Conservation (phyloP, 768 basidiomycete species). For the Lactarius akahatsu region DNA sequence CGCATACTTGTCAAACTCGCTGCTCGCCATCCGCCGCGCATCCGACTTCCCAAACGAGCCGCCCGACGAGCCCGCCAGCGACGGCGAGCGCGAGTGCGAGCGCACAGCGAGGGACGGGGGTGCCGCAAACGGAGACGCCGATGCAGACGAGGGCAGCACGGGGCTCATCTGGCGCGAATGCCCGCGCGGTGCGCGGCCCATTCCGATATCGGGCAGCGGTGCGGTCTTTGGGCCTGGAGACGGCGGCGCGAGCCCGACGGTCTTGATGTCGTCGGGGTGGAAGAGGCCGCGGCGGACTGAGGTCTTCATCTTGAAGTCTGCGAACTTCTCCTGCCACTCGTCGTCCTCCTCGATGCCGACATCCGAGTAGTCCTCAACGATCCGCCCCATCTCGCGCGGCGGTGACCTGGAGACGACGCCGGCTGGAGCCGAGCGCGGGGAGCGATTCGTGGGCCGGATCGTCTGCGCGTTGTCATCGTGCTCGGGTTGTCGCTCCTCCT, state of each 20-base stretch:
- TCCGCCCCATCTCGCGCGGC: constrained; percentile 58
- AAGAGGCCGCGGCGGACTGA: constrained; percentile 72
- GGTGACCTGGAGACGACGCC: constrained; percentile 57
- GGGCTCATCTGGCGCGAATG: constrained; percentile 56
- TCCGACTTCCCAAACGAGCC: constrained; percentile 71
- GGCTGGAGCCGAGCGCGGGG: constrained; percentile 42
- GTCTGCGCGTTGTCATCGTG: constrained; percentile 49
- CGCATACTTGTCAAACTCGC: constrained; percentile 81
- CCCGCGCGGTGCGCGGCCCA: constrained; percentile 38
- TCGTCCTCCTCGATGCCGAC: constrained; percentile 74
- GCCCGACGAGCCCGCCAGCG: constrained; percentile 39
- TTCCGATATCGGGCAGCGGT: constrained; percentile 53
- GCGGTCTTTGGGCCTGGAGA: constrained; percentile 66
- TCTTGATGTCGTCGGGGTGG: constrained; percentile 88
- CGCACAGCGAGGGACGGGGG: constrained; percentile 34
- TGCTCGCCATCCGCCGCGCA: constrained; percentile 51
- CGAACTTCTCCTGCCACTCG: constrained; percentile 72
- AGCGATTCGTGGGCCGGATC: constrained; percentile 74
- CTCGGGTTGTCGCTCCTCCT: constrained; percentile 43
- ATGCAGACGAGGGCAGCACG: constrained; percentile 43
- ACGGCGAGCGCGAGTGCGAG: constrained; percentile 29
- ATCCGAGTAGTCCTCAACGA: constrained; percentile 92
- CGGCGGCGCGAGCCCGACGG: constrained; percentile 52
- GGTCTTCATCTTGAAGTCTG: constrained; percentile 83
- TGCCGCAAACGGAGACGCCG: constrained; percentile 39